Base-by-base conservation (phyloP, 805 yeast genomes). In the Metschnikowia peoriensis region DNA sequence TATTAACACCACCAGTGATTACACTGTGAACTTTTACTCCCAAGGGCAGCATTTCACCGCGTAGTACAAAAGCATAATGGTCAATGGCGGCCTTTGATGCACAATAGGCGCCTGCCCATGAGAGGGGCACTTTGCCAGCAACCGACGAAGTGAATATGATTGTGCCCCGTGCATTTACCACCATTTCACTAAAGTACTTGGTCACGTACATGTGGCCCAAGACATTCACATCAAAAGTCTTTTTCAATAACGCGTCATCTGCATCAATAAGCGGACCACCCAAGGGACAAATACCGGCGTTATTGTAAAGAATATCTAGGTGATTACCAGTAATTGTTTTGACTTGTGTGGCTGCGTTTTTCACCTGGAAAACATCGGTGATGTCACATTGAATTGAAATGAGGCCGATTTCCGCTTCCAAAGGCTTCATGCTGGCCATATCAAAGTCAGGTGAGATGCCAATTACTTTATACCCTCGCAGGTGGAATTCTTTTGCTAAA, bases 11-110 rank as follows among this genome's bases (percentile, higher is more conserved):
- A 4, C 80, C 80, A 3, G 78, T 70, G 32, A 69, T 61, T 7
- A 75, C 67, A 53, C 69, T 64, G 44, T 73, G 67, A 2, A 73
- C 76, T 47, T 64, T 62, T 37, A 75, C 77, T 1, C 73, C 78
- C 47, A 73, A 65, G 0, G 71, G 70, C 40, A 59, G 56, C 64
- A 75, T 58, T 52, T 76, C 80, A 7, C 63, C 51, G 6, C 66
- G 69, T 16, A 76, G 59, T 1, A 53, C 60, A 41, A 60, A 52
- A 2, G 78, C 76, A 44, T 73, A 66, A 38, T 58, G 61, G 53
- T 67, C 71, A 46, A 76, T 68, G 6, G 79, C 76, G 1, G 75
- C 70, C 56, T 76, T 76, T 22, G 73, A 60, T 4, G 77, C 61
- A 35, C 66, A 59, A 60, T 76, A 76, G 6, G 65, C 60, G 6